Evolutionary conservation across 176 grass and related monocot species (phyloP).

Genomic region (Oryza glumipatula): DNA sequence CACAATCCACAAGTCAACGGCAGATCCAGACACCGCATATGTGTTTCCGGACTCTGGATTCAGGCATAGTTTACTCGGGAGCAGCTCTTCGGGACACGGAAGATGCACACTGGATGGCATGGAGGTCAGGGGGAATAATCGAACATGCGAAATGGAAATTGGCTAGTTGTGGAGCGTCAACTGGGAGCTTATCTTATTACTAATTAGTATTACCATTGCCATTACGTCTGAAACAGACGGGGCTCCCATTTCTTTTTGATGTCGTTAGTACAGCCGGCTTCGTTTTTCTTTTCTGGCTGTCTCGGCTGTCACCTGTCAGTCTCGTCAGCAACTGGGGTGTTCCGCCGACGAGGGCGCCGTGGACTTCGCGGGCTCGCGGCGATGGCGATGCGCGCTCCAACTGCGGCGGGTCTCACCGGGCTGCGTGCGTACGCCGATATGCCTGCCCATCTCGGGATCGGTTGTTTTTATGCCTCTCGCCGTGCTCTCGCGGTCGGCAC

Average conservation of each 20-base stretch:
- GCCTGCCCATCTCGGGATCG: conserved; percentile 9
- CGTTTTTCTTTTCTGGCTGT: background rate
- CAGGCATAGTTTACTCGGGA: background rate
- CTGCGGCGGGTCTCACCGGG: background rate
- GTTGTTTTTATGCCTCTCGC: background rate
- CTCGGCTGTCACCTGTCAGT: background rate
- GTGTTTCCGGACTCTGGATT: conserved; percentile 1
- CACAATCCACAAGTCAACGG: conserved; percentile 46
- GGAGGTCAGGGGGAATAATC: background rate
- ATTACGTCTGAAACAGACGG: background rate
- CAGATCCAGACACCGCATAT: background rate
- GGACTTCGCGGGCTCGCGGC: conserved; percentile 16
- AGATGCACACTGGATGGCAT: background rate
- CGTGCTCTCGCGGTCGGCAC: background rate
- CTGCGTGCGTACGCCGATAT: conserved; percentile 2
- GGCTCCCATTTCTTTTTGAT: background rate
- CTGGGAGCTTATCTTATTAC: background rate
- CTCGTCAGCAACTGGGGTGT: background rate
- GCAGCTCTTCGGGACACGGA: conserved; percentile 22
- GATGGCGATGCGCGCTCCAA: conserved; percentile 8
- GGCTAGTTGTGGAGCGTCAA: background rate
- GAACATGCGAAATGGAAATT: conserved; percentile 40
- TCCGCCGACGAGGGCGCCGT: conserved; percentile 12
- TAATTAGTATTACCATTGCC: background rate
- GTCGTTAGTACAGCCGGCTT: background rate